Evolutionary conservation across 2,329 filamentous ascomycete species (phyloP), one percentile per base, ranked within the genome.

Genomic region (Alternaria conjuncta): DNA sequence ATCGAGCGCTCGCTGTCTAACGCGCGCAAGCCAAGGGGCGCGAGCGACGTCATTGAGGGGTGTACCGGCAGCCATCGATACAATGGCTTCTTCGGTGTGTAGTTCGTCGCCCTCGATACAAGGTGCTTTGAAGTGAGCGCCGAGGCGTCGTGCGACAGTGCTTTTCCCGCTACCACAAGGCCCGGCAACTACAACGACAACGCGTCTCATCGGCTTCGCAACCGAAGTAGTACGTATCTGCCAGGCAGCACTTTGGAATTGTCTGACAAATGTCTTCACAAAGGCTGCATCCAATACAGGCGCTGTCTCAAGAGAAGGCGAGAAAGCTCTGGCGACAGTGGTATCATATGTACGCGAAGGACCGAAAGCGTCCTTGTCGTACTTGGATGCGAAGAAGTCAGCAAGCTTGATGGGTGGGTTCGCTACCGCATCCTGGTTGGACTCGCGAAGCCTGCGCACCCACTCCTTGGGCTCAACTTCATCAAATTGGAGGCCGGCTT

Each of bases 391-490:
- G 61, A 86, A 87, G 76, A 86, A 88, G 45, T 86, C 84, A 1
- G 86, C 63, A 1, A 87, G 77, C 71, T 87, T 87, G 65, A 86
- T 80, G 0, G 84, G 81, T 11, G 86, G 85, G 65, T 88, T 88
- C 15, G 66, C 73, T 6, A 78, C 64, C 0, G 84, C 83, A 70
- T 88, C 84, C 3, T 78, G 80, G 54, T 87, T 82, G 3, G 82
- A 83, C 3, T 76, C 76, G 5, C 83, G 61, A 6, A 87, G 70
- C 28, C 66, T 65, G 49, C 55, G 54, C 12, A 76, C 56, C 73
- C 73, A 77, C 36, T 75, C 73, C 21, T 64, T 69, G 5, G 70
- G 67, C 49, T 66, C 67, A 9, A 75, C 64, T 45, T 68, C 67
- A 6, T 77, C 72, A 13, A 77, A 77, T n/a, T 47, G 18, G 12